Evolutionary conservation across 2,329 filamentous ascomycete genomes (phyloP).

Genomic region (Pseudomassariella vexata): DNA sequence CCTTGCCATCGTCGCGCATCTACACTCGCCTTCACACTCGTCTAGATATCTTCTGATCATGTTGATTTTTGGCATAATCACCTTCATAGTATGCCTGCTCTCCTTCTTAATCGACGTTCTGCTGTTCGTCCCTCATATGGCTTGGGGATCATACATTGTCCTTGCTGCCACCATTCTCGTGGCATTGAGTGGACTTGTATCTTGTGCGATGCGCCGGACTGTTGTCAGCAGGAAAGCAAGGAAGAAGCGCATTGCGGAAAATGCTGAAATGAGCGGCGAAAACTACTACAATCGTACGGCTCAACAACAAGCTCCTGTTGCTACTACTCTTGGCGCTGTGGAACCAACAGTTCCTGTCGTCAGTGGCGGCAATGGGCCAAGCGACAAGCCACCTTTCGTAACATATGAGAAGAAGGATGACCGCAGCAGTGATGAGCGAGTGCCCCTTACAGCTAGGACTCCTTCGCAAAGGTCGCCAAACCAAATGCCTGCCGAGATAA

Average conservation of each 20-base stretch:
- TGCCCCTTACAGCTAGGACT: slow-evolving; percentile 62
- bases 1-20: slow-evolving; percentile 74
- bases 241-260: slow-evolving; percentile 84
- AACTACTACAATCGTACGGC: slow-evolving; percentile 77
- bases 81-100: slow-evolving; percentile 75
- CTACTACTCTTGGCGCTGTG: slow-evolving; percentile 27
- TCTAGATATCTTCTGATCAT: slow-evolving; percentile 79
- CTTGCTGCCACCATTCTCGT: slow-evolving; percentile 84
- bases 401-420: slow-evolving; percentile 63
- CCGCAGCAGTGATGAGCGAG: slow-evolving; percentile 60
- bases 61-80: slow-evolving; percentile 80
- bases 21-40: slow-evolving; percentile 84
- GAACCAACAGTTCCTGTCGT: slow-evolving; percentile 56
- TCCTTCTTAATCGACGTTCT: slow-evolving; percentile 92
- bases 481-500: slow-evolving; percentile 33
- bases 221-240: slow-evolving; percentile 89
- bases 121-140: slow-evolving; percentile 87
- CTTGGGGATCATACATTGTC: slow-evolving; percentile 92
- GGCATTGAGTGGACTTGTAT: slow-evolving; percentile 73
- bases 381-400: slow-evolving; percentile 48
- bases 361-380: slow-evolving; percentile 47
- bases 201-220: slow-evolving; percentile 91
- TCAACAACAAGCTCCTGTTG: slow-evolving; percentile 41
- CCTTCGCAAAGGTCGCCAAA: slow-evolving; percentile 53
- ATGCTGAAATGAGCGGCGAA: slow-evolving; percentile 94